Conservation (phyloP, 208 protist species). For the Leishmania guyanensis region DNA sequence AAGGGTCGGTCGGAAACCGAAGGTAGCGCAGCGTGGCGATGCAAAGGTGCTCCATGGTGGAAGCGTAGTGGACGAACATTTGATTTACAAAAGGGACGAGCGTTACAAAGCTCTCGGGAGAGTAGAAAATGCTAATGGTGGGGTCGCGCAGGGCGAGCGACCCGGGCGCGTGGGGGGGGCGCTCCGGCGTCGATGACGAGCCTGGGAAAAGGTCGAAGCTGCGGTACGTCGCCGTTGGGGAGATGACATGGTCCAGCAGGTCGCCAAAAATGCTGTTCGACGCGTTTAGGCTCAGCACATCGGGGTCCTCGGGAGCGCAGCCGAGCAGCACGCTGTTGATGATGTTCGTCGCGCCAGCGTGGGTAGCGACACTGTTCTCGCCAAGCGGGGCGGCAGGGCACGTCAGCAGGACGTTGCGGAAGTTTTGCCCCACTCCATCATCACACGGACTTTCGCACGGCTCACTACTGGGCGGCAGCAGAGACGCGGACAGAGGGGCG, state of each 20-base stretch:
- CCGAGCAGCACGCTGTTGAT: conserved; percentile 54
- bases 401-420: not conserved
- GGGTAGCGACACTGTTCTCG: conserved; percentile 30
- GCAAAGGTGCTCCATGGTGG: conserved; percentile 68
- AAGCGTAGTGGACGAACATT: conserved; percentile 64
- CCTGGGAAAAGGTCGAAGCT: conserved; percentile 12
- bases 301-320: conserved; percentile 29
- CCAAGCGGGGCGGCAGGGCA: conserved; percentile 10
- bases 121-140: conserved; percentile 61
- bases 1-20: conserved; percentile 45
- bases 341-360: conserved; percentile 43
- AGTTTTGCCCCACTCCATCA: too few relatives aligned
- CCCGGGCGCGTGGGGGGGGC: conserved; percentile 1
- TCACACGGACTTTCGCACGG: not conserved
- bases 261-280: conserved; percentile 20
- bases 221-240: conserved; percentile 6
- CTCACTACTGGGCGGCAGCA: not conserved
- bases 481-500: not conserved
- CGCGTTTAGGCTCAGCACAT: conserved; percentile 14
- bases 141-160: conserved; percentile 16
- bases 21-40: conserved; percentile 75
- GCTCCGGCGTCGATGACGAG: conserved; percentile 19
- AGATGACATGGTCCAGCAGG: conserved; percentile 9
- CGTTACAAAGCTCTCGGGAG: conserved; percentile 55
- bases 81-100: conserved; percentile 70